These are phyloP conservation scores for Rhodotorula kratochvilovae DNA, from an alignment of 768 basidiomycete genomes.

Conservation along the genomic window DNA sequence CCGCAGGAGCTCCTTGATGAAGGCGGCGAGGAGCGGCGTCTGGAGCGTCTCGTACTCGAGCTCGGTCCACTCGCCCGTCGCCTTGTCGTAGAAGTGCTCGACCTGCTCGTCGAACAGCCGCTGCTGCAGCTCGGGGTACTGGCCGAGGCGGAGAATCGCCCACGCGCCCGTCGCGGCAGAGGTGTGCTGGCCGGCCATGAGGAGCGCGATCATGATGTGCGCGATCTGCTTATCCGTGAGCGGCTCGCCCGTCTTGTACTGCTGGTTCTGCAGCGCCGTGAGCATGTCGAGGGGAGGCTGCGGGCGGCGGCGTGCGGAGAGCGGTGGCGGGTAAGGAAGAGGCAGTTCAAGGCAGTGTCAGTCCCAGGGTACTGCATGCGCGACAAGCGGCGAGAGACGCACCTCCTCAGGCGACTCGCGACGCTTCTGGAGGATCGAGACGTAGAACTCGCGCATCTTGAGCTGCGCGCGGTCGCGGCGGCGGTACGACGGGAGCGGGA, in stretches of 20 bases:
- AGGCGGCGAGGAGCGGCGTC: conserved; percentile 76
- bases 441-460: conserved; percentile 90
- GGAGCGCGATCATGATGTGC: conserved; percentile 95
- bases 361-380: too few species aligned
- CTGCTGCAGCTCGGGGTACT: conserved; percentile 69
- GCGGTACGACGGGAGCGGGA: conserved; percentile 85
- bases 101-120: conserved; percentile 86
- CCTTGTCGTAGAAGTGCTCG: conserved; percentile 60
- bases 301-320: conserved; percentile 21
- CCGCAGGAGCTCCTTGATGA: conserved; percentile 89
- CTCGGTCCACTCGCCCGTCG: conserved; percentile 64
- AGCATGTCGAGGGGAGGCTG: conserved; percentile 87
- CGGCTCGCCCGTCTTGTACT: conserved; percentile 71
- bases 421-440: conserved; percentile 71
- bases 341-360: too few species aligned
- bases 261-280: conserved; percentile 72
- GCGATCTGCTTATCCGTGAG: conserved; percentile 88
- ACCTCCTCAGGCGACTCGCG: conserved; percentile 57
- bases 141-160: conserved; percentile 80
- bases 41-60: conserved; percentile 83
- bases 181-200: conserved; percentile 99
- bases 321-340: neutral
- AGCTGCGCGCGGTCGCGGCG: conserved; percentile 81
- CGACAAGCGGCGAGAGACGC: too few species aligned
- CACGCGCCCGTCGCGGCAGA: conserved; percentile 88